Conservation (phyloP, 2,329 filamentous ascomycete genomes). For the Cercospora zeae-maydis region DNA sequence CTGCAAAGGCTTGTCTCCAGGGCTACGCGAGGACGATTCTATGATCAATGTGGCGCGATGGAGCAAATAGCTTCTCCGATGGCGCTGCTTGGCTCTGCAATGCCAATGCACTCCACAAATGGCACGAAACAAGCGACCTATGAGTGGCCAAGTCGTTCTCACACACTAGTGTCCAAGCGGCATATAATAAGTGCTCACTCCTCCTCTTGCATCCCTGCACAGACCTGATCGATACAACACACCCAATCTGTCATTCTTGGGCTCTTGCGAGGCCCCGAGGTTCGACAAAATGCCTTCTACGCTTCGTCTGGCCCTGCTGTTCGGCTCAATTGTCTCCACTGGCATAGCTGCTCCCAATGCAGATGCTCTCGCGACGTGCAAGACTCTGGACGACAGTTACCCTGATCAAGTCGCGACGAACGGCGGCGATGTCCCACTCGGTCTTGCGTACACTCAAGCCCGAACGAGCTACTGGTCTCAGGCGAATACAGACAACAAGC, state of each 20-base stretch:
- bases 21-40: background rate
- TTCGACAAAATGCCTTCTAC: background rate
- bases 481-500: constrained; percentile 21
- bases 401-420: constrained; percentile 19
- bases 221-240: background rate
- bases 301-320: background rate
- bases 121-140: background rate
- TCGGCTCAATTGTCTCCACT: constrained; percentile 3
- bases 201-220: background rate
- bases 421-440: constrained; percentile 13
- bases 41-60: background rate
- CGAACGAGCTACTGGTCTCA: constrained; percentile 22
- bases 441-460: constrained; percentile 17
- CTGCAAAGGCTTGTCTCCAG: background rate
- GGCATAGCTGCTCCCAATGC: constrained; percentile 10
- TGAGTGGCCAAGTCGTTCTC: background rate
- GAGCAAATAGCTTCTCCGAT: background rate
- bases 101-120: background rate
- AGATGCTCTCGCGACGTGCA: constrained; percentile 12
- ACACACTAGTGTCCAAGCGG: background rate
- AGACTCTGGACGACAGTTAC: constrained; percentile 13
- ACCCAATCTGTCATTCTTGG: background rate
- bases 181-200: background rate
- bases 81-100: background rate
- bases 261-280: background rate